Percentiles rank a stretch among this genome's conserved stretches.
Evolutionary conservation across 495 filamentous ascomycete genomes (phyloP).

Genomic region (Penicillium coprophilum): DNA sequence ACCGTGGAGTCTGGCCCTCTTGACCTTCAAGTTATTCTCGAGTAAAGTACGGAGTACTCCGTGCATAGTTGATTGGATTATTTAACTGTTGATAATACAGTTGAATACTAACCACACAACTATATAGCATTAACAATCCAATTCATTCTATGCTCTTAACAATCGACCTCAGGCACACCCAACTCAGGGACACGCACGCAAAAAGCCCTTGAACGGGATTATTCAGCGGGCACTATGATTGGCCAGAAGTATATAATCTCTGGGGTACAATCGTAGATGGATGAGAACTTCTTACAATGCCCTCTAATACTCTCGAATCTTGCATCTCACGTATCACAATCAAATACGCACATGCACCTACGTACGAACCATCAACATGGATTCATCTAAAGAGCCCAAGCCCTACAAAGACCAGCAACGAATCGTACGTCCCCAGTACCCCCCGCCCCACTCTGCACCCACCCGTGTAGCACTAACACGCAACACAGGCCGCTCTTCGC

Average conservation of each 20-base stretch:
- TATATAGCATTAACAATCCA: too few relatives aligned
- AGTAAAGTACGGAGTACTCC: too few relatives aligned
- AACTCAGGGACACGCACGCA: neutral
- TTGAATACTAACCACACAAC: too few relatives aligned
- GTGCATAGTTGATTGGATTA: too few relatives aligned
- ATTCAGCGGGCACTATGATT: conserved; percentile 21
- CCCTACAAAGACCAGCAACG: conserved; percentile 12
- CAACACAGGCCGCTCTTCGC: conserved; percentile 29
- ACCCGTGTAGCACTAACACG: conserved; percentile 4
- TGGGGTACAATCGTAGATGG: neutral
- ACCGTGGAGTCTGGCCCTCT: neutral
- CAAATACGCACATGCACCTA: neutral
- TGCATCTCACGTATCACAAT: neutral
- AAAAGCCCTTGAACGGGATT: conserved; percentile 5
- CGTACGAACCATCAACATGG: neutral
- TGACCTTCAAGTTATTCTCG: neutral
- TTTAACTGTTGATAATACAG: too few relatives aligned
- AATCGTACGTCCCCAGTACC: conserved; percentile 16
- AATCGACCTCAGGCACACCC: neutral
- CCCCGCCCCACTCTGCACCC: neutral
- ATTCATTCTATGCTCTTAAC: too few relatives aligned
- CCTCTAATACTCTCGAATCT: neutral
- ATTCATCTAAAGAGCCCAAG: conserved; percentile 8
- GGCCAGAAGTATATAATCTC: conserved; percentile 1
- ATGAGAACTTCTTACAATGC: neutral